Conservation (phyloP, 2,329 filamentous ascomycete species). For the Pseudodiploospora longispora region DNA sequence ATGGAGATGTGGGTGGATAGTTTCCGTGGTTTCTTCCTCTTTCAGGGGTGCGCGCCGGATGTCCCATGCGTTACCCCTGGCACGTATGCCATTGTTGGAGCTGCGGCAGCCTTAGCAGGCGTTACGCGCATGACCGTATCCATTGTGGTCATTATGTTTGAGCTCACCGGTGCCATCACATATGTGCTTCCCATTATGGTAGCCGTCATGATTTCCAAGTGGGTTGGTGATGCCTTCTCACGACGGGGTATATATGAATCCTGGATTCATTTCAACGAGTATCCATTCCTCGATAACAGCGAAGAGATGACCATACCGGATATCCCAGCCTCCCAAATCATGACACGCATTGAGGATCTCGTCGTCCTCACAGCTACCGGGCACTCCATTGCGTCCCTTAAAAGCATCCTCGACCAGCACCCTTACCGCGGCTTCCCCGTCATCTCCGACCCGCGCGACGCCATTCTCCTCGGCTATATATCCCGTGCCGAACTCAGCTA, state of each 20-base stretch:
- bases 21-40: conserved; percentile 69
- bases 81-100: conserved; percentile 92
- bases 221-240: conserved; percentile 93
- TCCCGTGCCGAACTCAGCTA: conserved; percentile 82
- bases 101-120: conserved; percentile 81
- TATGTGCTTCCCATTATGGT: conserved; percentile 99
- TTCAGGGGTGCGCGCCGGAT: conserved; percentile 76
- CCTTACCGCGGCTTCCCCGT: conserved; percentile 88
- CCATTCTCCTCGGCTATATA: conserved; percentile 84
- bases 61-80: conserved; percentile 86
- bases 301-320: conserved; percentile 76
- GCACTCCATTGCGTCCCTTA: conserved; percentile 74
- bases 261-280: conserved; percentile 95
- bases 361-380: conserved; percentile 79
- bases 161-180: conserved; percentile 90
- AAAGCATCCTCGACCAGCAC: conserved; percentile 61
- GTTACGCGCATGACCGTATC: conserved; percentile 98
- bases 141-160: conserved; percentile 98
- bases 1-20: conserved; percentile 81
- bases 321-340: conserved; percentile 76
- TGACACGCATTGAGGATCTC: conserved; percentile 88
- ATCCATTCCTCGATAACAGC: conserved; percentile 89
- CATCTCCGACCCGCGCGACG: conserved; percentile 67
- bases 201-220: conserved; percentile 95
- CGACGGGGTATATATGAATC: conserved; percentile 92